A percentile compares a stretch with the other conserved stretches of the same genome.
Evolutionary conservation across 1,139 yeast genomes (phyloP).

Genomic region (Magnusiomyces suaveolens): DNA sequence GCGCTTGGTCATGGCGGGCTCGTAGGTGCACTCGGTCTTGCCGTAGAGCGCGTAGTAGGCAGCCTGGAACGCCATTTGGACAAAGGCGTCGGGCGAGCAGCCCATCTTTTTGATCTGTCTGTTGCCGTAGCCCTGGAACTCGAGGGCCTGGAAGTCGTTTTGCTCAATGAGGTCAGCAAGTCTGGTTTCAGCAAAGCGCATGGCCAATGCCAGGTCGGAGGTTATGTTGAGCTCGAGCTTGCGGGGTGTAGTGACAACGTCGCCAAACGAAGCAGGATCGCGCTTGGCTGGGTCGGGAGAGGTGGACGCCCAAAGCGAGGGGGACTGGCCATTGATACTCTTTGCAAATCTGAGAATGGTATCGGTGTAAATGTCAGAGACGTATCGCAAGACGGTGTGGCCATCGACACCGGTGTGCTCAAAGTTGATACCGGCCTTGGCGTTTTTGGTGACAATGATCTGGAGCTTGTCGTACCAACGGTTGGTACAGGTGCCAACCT

Average conservation of each 20-base stretch:
- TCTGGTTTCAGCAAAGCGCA: slow-evolving; percentile 86
- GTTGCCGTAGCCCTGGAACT: slow-evolving; percentile 68
- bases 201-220: slow-evolving; percentile 62
- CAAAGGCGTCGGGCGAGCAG: slow-evolving; percentile 88
- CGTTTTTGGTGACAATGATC: slow-evolving; percentile 79
- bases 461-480: slow-evolving; percentile 93
- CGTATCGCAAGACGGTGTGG: slow-evolving; percentile 81
- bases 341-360: slow-evolving; percentile 80
- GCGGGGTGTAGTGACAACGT: slow-evolving; percentile 51
- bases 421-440: slow-evolving; percentile 87
- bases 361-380: slow-evolving; percentile 84
- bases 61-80: slow-evolving; percentile 90
- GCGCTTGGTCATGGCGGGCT: slow-evolving; percentile 89
- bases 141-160: slow-evolving; percentile 76
- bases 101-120: slow-evolving; percentile 74
- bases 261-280: slow-evolving; percentile 37
- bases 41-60: slow-evolving; percentile 89
- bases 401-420: slow-evolving; percentile 97
- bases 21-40: slow-evolving; percentile 86
- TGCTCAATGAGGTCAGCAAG: slow-evolving; percentile 80
- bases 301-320: slow-evolving; percentile 56
- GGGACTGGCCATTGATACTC: slow-evolving; percentile 71
- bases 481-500: slow-evolving; percentile 88
- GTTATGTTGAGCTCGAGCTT: slow-evolving; percentile 85
- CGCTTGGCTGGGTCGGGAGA: slow-evolving; percentile 41